phyloP scores from a whole-genome alignment of 495 filamentous ascomycete genomes.

The Penicillium atrosanguineum region DNA sequence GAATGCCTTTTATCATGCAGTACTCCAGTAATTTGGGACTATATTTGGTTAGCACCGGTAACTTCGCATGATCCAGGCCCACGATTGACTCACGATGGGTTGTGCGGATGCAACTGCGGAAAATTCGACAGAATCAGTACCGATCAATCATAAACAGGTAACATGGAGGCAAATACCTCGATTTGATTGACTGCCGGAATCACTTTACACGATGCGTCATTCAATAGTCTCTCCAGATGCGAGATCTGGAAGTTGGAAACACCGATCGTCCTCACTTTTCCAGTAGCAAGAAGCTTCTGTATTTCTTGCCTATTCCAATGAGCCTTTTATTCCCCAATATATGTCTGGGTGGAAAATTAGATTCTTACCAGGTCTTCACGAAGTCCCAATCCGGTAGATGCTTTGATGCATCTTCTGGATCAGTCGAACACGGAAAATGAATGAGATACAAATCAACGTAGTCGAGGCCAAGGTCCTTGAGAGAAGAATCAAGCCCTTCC shows the following conservation, averaged over 20 bases:
- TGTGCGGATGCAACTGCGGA: background rate
- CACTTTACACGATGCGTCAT: constrained; percentile 22
- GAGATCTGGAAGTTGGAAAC: constrained; percentile 55
- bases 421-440: constrained; percentile 57
- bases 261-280: constrained; percentile 57
- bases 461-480: constrained; percentile 57
- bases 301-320: constrained; percentile 62
- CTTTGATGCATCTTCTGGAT: constrained; percentile 28
- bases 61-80: no score
- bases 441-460: constrained; percentile 73
- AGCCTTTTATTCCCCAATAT: constrained; percentile 35
- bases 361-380: background rate
- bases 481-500: constrained; percentile 46
- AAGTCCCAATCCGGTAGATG: constrained; percentile 36
- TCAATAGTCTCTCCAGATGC: constrained; percentile 43
- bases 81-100: background rate
- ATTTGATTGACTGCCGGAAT: constrained; percentile 58
- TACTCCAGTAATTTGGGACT: constrained; percentile 39
- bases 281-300: constrained; percentile 55
- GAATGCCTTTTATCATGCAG: constrained; percentile 50
- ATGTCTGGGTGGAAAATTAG: constrained; percentile 7
- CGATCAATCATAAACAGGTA: constrained; percentile 51
- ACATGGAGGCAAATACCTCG: constrained; percentile 51
- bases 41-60: background rate
- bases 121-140: no score